phyloP scores from a whole-genome alignment of 2,329 filamentous ascomycete genomes.

The Cordyceps sp. region DNA sequence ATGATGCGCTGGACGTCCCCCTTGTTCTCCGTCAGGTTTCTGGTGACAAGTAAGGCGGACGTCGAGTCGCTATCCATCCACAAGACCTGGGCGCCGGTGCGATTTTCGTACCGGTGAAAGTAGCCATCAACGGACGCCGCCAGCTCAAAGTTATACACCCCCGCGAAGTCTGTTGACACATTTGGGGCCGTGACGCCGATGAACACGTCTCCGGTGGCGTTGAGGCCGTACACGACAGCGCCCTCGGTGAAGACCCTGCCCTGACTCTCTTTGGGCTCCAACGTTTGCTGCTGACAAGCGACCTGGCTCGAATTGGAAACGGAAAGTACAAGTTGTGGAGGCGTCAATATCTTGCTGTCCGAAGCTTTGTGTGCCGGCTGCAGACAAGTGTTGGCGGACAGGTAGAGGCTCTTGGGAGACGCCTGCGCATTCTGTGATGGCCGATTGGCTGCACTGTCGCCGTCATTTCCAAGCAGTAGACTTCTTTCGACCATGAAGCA shows the following conservation, averaged over 20 bases:
- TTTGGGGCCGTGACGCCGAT: conserved; percentile 60
- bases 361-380: conserved; percentile 37
- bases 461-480: conserved; percentile 8
- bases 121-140: conserved; percentile 66
- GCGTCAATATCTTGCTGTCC: conserved; percentile 8
- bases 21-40: conserved; percentile 48
- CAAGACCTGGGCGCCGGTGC: conserved; percentile 37
- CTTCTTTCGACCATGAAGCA: conserved; percentile 18
- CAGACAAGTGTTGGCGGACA: conserved; percentile 74
- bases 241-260: conserved; percentile 44
- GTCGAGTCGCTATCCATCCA: conserved; percentile 75
- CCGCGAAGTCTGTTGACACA: conserved; percentile 39
- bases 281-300: conserved; percentile 11
- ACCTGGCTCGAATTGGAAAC: conserved; percentile 39
- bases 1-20: conserved; percentile 37
- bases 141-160: conserved; percentile 64
- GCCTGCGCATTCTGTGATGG: neutral
- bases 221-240: conserved; percentile 47
- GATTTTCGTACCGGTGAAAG: conserved; percentile 47
- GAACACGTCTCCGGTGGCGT: conserved; percentile 51
- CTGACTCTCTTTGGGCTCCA: conserved; percentile 7
- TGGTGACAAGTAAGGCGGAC: conserved; percentile 64
- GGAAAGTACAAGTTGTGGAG: conserved; percentile 65
- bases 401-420: conserved; percentile 39
- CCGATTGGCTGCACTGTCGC: conserved; percentile 1